phyloP scores from a whole-genome alignment of 306 rosid species.

The Pachyrhizus erosus region DNA sequence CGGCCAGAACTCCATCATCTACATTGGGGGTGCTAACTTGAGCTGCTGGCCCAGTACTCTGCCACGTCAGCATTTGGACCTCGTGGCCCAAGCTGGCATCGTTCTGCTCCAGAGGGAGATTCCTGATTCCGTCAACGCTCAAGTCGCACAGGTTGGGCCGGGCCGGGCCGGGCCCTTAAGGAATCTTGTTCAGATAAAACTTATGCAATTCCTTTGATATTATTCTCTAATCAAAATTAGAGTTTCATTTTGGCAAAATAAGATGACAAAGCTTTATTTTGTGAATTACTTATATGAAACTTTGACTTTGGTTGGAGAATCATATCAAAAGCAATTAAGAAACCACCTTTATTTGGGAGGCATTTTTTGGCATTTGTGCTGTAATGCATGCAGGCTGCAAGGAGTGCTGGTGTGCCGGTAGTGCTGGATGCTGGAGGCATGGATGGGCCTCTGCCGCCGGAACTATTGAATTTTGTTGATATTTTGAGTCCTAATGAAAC shows the following conservation, averaged over 20 bases:
- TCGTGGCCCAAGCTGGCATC: slow-evolving; percentile 76
- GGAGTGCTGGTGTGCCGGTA: slow-evolving; percentile 76
- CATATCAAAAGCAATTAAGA: too few relatives aligned
- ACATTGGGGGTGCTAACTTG: slow-evolving; percentile 90
- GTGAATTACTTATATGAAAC: not conserved
- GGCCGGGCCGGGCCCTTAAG: not conserved
- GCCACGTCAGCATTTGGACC: slow-evolving; percentile 55
- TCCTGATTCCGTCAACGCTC: slow-evolving; percentile 79
- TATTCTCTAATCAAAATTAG: too few relatives aligned
- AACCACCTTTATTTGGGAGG: not conserved
- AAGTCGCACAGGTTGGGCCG: slow-evolving; percentile 79
- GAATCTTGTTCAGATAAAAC: not conserved
- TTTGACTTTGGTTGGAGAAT: not conserved
- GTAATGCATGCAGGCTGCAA: slow-evolving; percentile 70
- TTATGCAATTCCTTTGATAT: too few relatives aligned
- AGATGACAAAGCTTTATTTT: too few relatives aligned
- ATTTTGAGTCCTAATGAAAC: slow-evolving; percentile 91
- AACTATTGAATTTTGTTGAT: slow-evolving; percentile 69
- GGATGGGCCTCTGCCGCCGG: slow-evolving; percentile 73
- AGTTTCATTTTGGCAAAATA: not conserved
- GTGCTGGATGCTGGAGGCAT: slow-evolving; percentile 91
- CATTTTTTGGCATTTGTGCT: slow-evolving; percentile 12
- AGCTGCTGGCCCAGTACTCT: slow-evolving; percentile 68
- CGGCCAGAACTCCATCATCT: slow-evolving; percentile 87
- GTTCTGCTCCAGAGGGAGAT: slow-evolving; percentile 94